A percentile compares a stretch with the other conserved stretches of the same genome.
These are phyloP conservation scores for Neurospora sp. DNA, from an alignment of 495 filamentous ascomycete genomes.

Conservation along the genomic window DNA sequence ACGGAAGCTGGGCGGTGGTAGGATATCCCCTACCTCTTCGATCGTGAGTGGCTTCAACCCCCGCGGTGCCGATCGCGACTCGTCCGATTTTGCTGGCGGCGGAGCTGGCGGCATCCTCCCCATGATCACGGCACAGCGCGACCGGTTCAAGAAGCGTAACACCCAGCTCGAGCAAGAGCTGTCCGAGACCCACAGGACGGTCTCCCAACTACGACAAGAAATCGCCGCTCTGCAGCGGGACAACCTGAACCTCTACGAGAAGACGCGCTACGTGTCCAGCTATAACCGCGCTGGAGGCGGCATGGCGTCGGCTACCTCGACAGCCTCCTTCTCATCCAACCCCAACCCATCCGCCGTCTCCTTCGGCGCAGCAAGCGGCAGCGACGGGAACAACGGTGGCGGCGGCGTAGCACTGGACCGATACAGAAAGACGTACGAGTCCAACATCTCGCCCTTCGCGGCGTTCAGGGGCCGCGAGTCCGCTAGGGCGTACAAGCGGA, in stretches of 20 bases:
- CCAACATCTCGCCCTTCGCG: conserved; percentile 89
- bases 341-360: conserved; percentile 61
- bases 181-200: conserved; percentile 65
- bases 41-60: conserved; percentile 94
- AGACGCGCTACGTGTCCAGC: conserved; percentile 89
- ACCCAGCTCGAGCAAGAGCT: conserved; percentile 84
- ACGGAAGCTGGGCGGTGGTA: conserved; percentile 46
- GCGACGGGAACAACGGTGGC: neutral
- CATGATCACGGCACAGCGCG: conserved; percentile 96
- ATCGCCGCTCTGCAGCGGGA: conserved; percentile 89
- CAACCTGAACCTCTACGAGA: conserved; percentile 94
- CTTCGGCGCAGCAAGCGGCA: conserved; percentile 34
- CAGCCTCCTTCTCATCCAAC: conserved; percentile 55
- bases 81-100: conserved; percentile 59
- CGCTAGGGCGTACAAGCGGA: conserved; percentile 84
- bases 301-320: conserved; percentile 62
- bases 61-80: conserved; percentile 34
- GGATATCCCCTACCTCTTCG: conserved; percentile 87
- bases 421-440: conserved; percentile 89
- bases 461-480: conserved; percentile 89
- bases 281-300: conserved; percentile 60
- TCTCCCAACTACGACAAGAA: conserved; percentile 83
- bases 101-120: conserved; percentile 87
- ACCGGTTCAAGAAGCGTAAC: conserved; percentile 96
- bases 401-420: conserved; percentile 64